Base-by-base conservation (phyloP, 2,329 filamentous ascomycete genomes). In the Talaromyces sp. region DNA sequence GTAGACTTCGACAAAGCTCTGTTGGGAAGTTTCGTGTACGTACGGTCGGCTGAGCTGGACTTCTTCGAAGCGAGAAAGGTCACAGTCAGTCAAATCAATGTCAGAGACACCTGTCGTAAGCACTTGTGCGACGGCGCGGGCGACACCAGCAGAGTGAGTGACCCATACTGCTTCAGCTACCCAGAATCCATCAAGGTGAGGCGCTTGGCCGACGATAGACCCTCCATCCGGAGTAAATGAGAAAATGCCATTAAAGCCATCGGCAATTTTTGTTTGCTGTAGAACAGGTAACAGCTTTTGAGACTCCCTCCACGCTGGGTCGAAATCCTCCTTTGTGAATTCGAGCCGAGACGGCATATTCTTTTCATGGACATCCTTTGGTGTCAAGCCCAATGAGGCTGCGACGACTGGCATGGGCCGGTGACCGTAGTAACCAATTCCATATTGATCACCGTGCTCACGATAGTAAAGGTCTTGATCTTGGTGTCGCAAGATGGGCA, bases 131-230 rank as follows among this genome's bases (percentile, higher is more conserved):
- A 88, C 68, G 0, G 85, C 84, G 27, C 83, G 80, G 9, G 85
- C 85, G 1, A 87, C 82, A 26, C 85, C 85, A 0, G 84, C 84
- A 0, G 85, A 87, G 64, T 88, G 85, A 19, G 85, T 88, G 0
- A 87, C 85, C 85, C 85, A 88, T 0, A 88, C 84, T 5, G 85
- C 85, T 65, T 88, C 85, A 0, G 85, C 85, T 0, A 88, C 83
- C 64, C 80, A 87, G 71, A 88, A 87, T 13, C 83, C 83, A 52
- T 86, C 82, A 0, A 88, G 70, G 14, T 78, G 79, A 7, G 85
- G 84, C 0, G 83, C 77, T 65, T 82, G 79, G 2, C 85, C 85
- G 1, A 88, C 76, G 0, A 88, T 76, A 0, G 85, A 82, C 0
- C 83, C 84, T 0, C 85, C 85, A 57, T 88, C 85, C 0, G 85